Evolutionary conservation across 805 yeast species (phyloP), one percentile per base, ranked within the genome.

Genomic region (Saccharomycopsis capsularis): DNA sequence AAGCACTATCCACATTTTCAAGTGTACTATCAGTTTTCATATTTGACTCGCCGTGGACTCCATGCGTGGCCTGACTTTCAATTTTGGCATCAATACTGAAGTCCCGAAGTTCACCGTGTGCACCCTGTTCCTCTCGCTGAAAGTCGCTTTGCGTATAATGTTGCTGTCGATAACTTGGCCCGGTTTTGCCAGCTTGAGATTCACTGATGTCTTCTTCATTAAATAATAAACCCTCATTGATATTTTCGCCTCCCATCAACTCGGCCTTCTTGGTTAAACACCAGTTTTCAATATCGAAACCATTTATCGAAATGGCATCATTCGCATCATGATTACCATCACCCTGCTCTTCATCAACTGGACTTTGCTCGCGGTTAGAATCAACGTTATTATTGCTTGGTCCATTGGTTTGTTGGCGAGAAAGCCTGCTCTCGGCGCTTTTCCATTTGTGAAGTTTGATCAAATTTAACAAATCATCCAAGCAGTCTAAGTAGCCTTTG

Each of bases 401-500:
- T n/a, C n/a, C n/a, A 7, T 35, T 34, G 22, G 19, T n/a, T 7
- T 9, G 6, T 6, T 5, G 6, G n/a, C n/a, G 6, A 9, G 18
- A 16, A 15, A 27, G 40, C 22, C 25, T 16, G 3, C 11, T 34
- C 21, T 43, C 40, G 5, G 22, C 13, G 9, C 21, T 27, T 2
- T 41, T 42, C 25, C 37, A 29, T 42, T 38, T 44, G 15, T 52
- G 50, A 13, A 52, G 22, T 11, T 71, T 60, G 6, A 78, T 59
- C 24, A 68, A 62, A 15, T 62, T 63, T 5, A 77, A 57, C 22
- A 82, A 55, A 53, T 82, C 88, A 51, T 80, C 76, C 2, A 82
- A 53, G 56, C 85, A 80, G 29, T 75, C 76, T 39, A 80, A 58
- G 57, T 82, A 82, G 0, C 90, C 90, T 49, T 71, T 73, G 44